Conservation (phyloP, 176 grass and related monocot genomes). For the Avena eriantha region DNA sequence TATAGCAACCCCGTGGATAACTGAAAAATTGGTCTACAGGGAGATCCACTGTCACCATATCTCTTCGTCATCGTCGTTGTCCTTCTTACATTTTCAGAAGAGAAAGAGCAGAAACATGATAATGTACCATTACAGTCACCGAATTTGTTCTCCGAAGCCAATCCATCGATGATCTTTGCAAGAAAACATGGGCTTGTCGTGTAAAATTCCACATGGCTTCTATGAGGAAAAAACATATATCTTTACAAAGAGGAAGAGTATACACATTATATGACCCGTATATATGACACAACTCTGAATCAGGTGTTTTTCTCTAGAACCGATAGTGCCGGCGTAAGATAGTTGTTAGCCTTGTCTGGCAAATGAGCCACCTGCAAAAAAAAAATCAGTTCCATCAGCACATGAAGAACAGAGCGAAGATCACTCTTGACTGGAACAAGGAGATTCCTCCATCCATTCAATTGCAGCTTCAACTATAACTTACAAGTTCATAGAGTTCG, state of each 20-base stretch:
- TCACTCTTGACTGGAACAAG: background rate
- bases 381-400: background rate
- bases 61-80: too few species aligned
- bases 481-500: constrained; percentile 94
- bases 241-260: constrained; percentile 55
- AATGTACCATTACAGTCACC: constrained; percentile 34
- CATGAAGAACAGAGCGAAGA: constrained; percentile 26
- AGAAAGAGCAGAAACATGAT: background rate
- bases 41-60: too few species aligned
- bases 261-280: constrained; percentile 45
- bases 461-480: constrained; percentile 24
- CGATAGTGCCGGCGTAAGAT: constrained; percentile 87
- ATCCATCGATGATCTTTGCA: constrained; percentile 39
- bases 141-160: constrained; percentile 25
- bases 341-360: constrained; percentile 99
- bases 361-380: constrained; percentile 89
- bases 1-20: too few species aligned
- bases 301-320: constrained; percentile 98
- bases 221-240: constrained; percentile 27
- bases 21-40: too few species aligned
- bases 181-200: constrained; percentile 31
- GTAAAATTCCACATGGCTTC: constrained; percentile 38
- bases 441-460: background rate
- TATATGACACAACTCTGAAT: constrained; percentile 39
- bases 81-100: background rate